These are phyloP conservation scores for Colletotrichum tropicale DNA, from an alignment of 2,329 filamentous ascomycete genomes.

Conservation along the genomic window DNA sequence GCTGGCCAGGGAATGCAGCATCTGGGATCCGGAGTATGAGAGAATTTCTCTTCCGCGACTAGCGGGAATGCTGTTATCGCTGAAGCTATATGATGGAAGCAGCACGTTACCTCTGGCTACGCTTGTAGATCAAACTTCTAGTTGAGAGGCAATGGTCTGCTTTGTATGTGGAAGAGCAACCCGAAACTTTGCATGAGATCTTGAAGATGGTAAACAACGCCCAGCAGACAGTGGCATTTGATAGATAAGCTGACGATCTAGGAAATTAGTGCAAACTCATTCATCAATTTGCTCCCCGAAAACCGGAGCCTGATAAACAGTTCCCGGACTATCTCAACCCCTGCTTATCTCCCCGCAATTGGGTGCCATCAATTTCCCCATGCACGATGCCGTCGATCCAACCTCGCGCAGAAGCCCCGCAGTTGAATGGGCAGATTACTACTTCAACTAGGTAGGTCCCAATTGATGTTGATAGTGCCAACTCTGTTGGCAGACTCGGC, in stretches of 20 bases:
- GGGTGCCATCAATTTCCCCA: background rate
- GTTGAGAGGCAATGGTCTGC: background rate
- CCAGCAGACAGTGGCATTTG: background rate
- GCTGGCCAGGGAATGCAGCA: background rate
- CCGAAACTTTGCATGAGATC: background rate
- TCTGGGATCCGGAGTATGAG: background rate
- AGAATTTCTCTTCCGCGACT: background rate
- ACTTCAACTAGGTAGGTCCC: background rate
- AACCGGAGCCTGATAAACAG: background rate
- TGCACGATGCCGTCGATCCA: background rate
- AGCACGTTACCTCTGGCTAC: background rate
- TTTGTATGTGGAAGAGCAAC: background rate
- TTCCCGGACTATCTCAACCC: background rate
- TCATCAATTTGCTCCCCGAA: background rate
- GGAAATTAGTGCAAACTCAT: background rate
- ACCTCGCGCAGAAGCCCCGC: background rate
- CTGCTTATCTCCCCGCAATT: slow-evolving; percentile 15
- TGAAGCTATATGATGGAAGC: background rate
- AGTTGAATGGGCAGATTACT: background rate
- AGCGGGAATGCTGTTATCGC: background rate
- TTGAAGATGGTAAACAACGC: background rate
- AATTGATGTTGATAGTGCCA: background rate
- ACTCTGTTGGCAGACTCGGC: background rate
- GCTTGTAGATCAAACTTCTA: background rate
- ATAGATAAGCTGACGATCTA: background rate